These are phyloP conservation scores for Crataegus laevigata DNA, from an alignment of 306 rosid genomes.

Conservation along the genomic window DNA sequence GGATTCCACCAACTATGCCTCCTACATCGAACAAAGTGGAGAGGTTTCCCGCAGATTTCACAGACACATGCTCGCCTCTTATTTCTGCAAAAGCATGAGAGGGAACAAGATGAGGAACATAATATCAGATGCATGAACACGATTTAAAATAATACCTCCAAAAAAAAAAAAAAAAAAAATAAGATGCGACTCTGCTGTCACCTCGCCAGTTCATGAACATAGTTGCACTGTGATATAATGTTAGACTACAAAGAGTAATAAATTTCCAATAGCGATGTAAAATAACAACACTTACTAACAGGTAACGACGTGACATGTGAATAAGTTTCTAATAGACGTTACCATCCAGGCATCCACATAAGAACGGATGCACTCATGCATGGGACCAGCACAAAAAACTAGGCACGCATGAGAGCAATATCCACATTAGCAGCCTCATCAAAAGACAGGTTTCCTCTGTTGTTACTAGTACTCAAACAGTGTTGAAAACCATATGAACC, in stretches of 20 bases:
- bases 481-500: background rate
- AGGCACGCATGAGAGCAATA: background rate
- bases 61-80: slow-evolving; percentile 61
- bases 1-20: slow-evolving; percentile 76
- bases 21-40: slow-evolving; percentile 79
- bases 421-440: background rate
- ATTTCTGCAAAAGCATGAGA: slow-evolving; percentile 47
- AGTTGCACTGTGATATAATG: background rate
- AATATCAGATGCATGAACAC: background rate
- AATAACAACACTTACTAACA: background rate
- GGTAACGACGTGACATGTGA: background rate
- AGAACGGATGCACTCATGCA: background rate
- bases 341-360: background rate
- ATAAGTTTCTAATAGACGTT: background rate
- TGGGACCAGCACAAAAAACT: background rate
- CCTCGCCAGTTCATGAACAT: background rate
- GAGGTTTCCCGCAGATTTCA: slow-evolving; percentile 77
- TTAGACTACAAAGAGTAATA: background rate
- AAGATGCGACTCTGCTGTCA: background rate
- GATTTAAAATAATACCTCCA: background rate
- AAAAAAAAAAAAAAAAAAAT: background rate
- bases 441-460: background rate
- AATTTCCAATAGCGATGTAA: background rate
- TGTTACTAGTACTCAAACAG: background rate
- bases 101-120: background rate